Base-by-base conservation (phyloP, 2,329 filamentous ascomycete genomes). In the Ophiostoma sp. region DNA sequence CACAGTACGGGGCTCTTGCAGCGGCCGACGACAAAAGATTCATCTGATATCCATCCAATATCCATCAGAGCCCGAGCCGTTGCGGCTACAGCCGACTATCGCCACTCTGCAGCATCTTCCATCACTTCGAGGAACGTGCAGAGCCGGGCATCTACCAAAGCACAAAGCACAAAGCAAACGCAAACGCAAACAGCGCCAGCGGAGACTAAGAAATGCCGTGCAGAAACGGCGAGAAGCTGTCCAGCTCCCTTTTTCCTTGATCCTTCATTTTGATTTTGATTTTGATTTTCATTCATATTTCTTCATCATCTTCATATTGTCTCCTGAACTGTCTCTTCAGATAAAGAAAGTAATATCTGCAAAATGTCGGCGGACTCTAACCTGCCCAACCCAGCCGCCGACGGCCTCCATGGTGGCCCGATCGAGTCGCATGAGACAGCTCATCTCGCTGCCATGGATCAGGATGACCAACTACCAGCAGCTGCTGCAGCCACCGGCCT, bases 171-270 rank as follows among this genome's bases (percentile, higher is more conserved):
- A 52, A 20, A 52, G 44, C 44, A 52, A 52, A 52, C 44, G 57
- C 15, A 62, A 17, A 20, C 15, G 27, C 57, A 62, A 62, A 33
- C 27, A 33, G 27, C 54, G 4, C 11, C 27, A 27, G 20, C 52
- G 8, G 52, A 6, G 20, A 17, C 23, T 27, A 57, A 62, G 57
- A 62, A 31, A 62, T 62, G 57, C 57, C 57, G 57, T 62, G 57
- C 57, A 62, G 57, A 27, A 33, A 62, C 57, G 23, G 57, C 57
- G 57, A 33, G 6, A 62, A 17, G 57, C 57, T 62, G 57, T 62
- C 52, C n/a, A 8, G 57, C 57, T 62, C 23, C 11, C 33, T 33
- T 17, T 13, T 62, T 33, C 15, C 27, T 33, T 62, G 57, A 62
- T 62, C 27, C 27, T 31, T 31, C 27, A 31, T 31, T 31, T 31